phyloP scores from a whole-genome alignment of 805 yeast genomes.

The Groenewaldozyma tartarivorans region DNA sequence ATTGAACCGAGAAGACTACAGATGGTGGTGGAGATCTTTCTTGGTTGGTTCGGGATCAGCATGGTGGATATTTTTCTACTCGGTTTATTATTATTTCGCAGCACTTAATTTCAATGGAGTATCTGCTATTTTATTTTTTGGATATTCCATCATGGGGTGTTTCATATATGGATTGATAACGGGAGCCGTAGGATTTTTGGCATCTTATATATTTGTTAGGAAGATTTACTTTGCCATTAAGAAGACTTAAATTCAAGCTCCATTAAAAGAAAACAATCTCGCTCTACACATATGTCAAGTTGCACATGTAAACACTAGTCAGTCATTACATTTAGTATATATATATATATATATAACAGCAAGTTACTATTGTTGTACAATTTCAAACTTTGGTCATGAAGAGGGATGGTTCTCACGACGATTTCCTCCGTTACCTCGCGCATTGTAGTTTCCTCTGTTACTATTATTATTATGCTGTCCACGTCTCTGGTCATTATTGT shows the following conservation, averaged over 20 bases:
- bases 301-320: too few species aligned
- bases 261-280: conserved; percentile 4
- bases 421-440: too few species aligned
- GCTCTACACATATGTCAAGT: too few species aligned
- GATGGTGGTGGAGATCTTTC: conserved; percentile 83
- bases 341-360: too few species aligned
- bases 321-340: too few species aligned
- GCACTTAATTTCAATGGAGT: conserved; percentile 52
- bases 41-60: conserved; percentile 63
- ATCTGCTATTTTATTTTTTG: conserved; percentile 57
- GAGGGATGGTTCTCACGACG: too few species aligned
- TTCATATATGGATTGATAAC: conserved; percentile 55
- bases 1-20: conserved; percentile 43
- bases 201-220: conserved; percentile 57
- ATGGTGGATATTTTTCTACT: conserved; percentile 57
- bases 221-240: conserved; percentile 51
- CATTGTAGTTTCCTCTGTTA: too few species aligned
- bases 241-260: conserved; percentile 38
- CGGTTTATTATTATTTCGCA: conserved; percentile 55
- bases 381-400: too few species aligned
- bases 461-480: too few species aligned
- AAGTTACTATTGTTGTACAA: too few species aligned
- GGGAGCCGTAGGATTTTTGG: conserved; percentile 64
- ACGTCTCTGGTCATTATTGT: conserved; percentile 7
- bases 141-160: conserved; percentile 60